Conservation (phyloP, 2,329 filamentous ascomycete genomes). For the Exophiala aquamarina region DNA sequence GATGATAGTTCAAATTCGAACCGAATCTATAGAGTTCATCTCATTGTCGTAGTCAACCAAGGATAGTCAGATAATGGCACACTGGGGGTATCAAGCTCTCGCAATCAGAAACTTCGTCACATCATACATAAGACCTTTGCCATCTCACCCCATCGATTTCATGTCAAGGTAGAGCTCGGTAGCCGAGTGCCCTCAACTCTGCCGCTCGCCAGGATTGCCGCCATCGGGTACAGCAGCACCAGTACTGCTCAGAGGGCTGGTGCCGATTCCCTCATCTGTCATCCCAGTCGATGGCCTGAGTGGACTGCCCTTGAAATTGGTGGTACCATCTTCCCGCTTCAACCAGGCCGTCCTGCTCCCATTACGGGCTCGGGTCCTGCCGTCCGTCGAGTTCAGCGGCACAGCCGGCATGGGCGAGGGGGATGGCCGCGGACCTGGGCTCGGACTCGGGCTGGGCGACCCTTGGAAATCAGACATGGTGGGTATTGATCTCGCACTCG, state of each 20-base stretch:
- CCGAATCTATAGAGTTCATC: too few species aligned
- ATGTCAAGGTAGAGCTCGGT: too few species aligned
- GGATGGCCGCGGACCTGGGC: not conserved
- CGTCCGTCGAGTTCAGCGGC: slow-evolving; percentile 22
- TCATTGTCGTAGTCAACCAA: too few species aligned
- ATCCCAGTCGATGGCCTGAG: slow-evolving; percentile 32
- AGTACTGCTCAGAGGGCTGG: slow-evolving; percentile 28
- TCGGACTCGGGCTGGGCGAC: slow-evolving; percentile 26
- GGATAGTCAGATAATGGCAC: too few species aligned
- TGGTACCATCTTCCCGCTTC: slow-evolving; percentile 14
- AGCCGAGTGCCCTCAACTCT: too few species aligned
- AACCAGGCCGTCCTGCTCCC: slow-evolving; percentile 20
- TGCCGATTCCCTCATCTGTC: slow-evolving; percentile 34
- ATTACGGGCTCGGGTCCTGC: slow-evolving; percentile 16
- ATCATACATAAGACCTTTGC: too few species aligned
- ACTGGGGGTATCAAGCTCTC: too few species aligned
- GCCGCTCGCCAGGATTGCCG: too few species aligned
- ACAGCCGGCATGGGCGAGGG: not conserved
- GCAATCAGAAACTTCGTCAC: too few species aligned
- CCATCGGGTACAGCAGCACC: not conserved
- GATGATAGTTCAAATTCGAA: too few species aligned
- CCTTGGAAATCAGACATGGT: slow-evolving; percentile 33
- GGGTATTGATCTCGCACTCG: slow-evolving; percentile 13
- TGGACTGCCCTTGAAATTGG: slow-evolving; percentile 35
- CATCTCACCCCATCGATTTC: too few species aligned